Evolutionary conservation across 2,329 filamentous ascomycete genomes (phyloP).

Genomic region (Didymella exigua): DNA sequence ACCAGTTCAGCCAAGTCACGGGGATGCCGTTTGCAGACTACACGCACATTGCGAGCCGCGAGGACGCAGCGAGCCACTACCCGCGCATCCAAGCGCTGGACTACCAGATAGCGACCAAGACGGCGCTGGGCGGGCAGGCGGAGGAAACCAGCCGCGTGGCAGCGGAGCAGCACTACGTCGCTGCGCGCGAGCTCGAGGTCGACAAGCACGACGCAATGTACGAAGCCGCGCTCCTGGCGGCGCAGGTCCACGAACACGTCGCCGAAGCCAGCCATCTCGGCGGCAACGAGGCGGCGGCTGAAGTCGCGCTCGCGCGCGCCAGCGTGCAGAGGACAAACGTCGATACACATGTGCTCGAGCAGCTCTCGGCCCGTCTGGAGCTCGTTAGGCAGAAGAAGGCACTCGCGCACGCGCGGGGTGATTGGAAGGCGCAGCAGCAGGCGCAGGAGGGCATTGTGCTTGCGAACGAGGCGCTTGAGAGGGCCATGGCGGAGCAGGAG

Average conservation of each 20-base stretch:
- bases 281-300: conserved; percentile 17
- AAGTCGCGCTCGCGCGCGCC: conserved; percentile 19
- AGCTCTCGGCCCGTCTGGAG: conserved; percentile 19
- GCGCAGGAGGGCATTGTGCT: conserved; percentile 15
- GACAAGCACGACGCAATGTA: conserved; percentile 22
- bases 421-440: conserved; percentile 17
- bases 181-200: conserved; percentile 23
- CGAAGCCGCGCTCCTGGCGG: conserved; percentile 28
- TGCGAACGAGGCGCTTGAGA: conserved; percentile 18
- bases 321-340: conserved; percentile 24
- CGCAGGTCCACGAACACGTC: conserved; percentile 32
- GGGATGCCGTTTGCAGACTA: conserved; percentile 28
- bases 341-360: conserved; percentile 17
- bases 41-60: conserved; percentile 2
- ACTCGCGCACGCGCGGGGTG: conserved; percentile 13
- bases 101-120: conserved; percentile 29
- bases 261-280: conserved; percentile 22
- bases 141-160: conserved; percentile 19
- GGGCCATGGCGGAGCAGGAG: conserved; percentile 17
- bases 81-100: conserved; percentile 27
- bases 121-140: conserved; percentile 15
- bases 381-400: conserved; percentile 21
- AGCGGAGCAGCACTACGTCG: conserved; percentile 22
- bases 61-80: conserved; percentile 5
- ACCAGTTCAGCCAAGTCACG: conserved; percentile 29